phyloP scores from a whole-genome alignment of 2,329 filamentous ascomycete species.

The Pseudogymnoascus sp. region DNA sequence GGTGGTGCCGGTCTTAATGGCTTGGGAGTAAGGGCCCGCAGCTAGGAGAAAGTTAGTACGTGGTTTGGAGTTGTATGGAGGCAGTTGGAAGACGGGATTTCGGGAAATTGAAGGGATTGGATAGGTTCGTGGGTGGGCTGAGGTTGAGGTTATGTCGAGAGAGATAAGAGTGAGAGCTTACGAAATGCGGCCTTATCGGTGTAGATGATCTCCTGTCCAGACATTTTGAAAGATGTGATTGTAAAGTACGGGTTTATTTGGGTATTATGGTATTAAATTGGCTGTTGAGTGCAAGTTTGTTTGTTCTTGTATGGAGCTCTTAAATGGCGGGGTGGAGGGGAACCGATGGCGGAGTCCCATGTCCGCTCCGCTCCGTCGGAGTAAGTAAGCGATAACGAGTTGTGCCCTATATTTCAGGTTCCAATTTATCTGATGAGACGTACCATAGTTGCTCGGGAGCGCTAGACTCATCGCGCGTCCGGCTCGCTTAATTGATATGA shows the following conservation, averaged over 20 bases:
- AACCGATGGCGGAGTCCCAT: slow-evolving; percentile 7
- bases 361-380: neutral
- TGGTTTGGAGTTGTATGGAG: neutral
- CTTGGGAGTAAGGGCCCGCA: slow-evolving; percentile 43
- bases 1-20: slow-evolving; percentile 49
- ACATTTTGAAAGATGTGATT: slow-evolving; percentile 19
- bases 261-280: neutral
- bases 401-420: neutral
- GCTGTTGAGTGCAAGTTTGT: slow-evolving; percentile 2
- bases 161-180: slow-evolving; percentile 16
- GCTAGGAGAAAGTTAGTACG: slow-evolving; percentile 6
- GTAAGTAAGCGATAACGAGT: neutral
- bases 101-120: neutral
- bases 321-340: slow-evolving; percentile 5
- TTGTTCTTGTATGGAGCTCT: slow-evolving; percentile 1
- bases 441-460: neutral
- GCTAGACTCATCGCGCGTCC: neutral
- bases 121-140: slow-evolving; percentile 10
- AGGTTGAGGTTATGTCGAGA: neutral
- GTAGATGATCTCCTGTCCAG: slow-evolving; percentile 26
- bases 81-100: neutral
- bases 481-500: slow-evolving; percentile 2
- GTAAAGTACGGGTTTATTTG: neutral
- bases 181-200: slow-evolving; percentile 28
- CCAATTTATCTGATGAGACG: neutral